Base-by-base conservation (phyloP, 805 yeast genomes). In the Wickerhamiella hasegawae region DNA sequence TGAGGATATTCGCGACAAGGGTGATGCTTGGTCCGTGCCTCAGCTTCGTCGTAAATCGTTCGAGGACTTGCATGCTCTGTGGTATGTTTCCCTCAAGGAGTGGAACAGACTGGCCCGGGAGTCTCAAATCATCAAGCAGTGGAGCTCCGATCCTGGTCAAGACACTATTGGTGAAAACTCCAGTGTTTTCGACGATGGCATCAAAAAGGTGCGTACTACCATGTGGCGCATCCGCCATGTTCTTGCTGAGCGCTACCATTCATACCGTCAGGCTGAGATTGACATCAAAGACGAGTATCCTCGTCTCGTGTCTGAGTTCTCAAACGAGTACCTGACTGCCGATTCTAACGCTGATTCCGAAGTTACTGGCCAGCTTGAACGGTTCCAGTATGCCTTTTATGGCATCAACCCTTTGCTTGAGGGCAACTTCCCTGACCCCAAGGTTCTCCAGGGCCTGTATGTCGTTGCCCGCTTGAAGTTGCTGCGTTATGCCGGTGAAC, bases 1-100 rank as follows among this genome's bases (percentile, higher is more conserved):
- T 3, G 69, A 64, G 2, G 80, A 75, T 18, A 37, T 57, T 32
- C 43, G 44, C 31, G 46, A 47, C 33, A 31, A 42, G 12, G 55
- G 90, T 12, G 68, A 94, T 47, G 62, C 90, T 4, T 90, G 98
- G 98, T 60, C 77, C 4, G 65, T 84, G 36, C 77, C 83, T 3
- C 97, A 87, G 53, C 68, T 90, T 47, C 73, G 98, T 54, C 69
- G 92, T 42, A 90, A 90, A 57, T 72, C 82, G 14, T 90, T 84
- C 51, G 90, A 84, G 28, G 98, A 90, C 53, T 62, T 90, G 47
- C 98, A 90, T 57, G 69, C 73, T 25, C 63, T 90, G 48, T 90
- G 98, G 97, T 87, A 82, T 54, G 66, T 77, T 30, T 73, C 85
- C 45, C 58, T 87, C 45, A 79, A 72, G 52, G 94, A 90, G 57